A percentile compares a stretch with the other conserved stretches of the same genome.
phyloP scores from a whole-genome alignment of 2,329 filamentous ascomycete genomes.

The Scedosporium apiospermum region DNA sequence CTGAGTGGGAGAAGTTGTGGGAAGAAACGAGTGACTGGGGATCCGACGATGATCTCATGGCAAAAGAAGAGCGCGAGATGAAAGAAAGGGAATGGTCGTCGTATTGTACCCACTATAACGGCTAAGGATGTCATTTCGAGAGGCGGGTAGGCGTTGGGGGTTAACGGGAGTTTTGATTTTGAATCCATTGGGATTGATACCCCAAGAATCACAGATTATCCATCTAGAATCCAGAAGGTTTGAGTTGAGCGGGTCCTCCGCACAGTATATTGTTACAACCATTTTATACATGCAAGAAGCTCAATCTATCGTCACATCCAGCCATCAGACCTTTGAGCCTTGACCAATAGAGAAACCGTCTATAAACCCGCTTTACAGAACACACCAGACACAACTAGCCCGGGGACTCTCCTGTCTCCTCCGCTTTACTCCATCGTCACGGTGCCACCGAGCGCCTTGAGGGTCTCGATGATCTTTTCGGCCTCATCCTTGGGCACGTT shows the following conservation, averaged over 20 bases:
- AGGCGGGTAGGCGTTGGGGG: background rate
- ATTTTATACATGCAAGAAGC: slow-evolving; percentile 26
- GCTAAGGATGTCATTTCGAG: background rate
- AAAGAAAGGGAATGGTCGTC: slow-evolving; percentile 22
- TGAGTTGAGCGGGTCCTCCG: slow-evolving; percentile 10
- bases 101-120: slow-evolving; percentile 10
- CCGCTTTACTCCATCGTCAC: slow-evolving; percentile 77
- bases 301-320: slow-evolving; percentile 18
- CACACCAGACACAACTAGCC: background rate
- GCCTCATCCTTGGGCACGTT: slow-evolving; percentile 97
- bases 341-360: slow-evolving; percentile 1
- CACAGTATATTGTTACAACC: slow-evolving; percentile 11
- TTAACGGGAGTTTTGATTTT: background rate
- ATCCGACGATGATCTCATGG: slow-evolving; percentile 73
- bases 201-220: background rate
- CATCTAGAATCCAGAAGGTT: background rate
- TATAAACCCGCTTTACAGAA: slow-evolving; percentile 3
- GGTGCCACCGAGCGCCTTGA: slow-evolving; percentile 88
- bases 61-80: slow-evolving; percentile 60
- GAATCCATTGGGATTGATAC: slow-evolving; percentile 2
- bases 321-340: background rate
- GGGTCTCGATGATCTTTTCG: slow-evolving; percentile 91
- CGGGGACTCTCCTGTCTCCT: background rate
- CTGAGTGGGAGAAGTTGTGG: slow-evolving; percentile 73
- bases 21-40: slow-evolving; percentile 80